Base-by-base conservation (phyloP, 306 rosid species). In the Citrullus mucosospermus region DNA sequence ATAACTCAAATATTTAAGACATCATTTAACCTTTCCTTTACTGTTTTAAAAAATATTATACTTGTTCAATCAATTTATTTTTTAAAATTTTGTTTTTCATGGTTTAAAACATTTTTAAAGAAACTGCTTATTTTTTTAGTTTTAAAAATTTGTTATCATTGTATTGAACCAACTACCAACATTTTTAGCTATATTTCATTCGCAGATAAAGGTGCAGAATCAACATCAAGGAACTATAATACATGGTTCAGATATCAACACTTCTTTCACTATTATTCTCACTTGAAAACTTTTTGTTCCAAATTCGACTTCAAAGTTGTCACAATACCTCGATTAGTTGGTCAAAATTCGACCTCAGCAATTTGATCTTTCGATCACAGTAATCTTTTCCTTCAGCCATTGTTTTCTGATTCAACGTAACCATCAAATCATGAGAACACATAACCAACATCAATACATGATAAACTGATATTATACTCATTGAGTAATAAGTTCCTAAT, bases 341-440 rank as follows among this genome's bases (percentile, higher is more conserved):
- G 75, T 95, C 97, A 17, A 91, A 95, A 85, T 95, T 95, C 1
- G 99, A 92, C 75, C 87, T 92, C 76, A 95, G 92, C 81, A 95
- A 82, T 82, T 70, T 88, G 90, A 91, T 95, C 85, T 95, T 95
- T 18, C 97, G 91, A 8, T 91, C 91, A 74, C 99, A 95, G 70
- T 95, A 95, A 69, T 95, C 93, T 71, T 92, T 90, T 41, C 97
- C 99, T 83, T 91, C 93, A 8, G 79, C 83, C 96, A 91, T 88
- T 39, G 95, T 89, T 84, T 95, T 95, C 97, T 92, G 86, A 38
- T 51, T 28, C 65, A 57, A 25, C 1, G 28, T 25, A 25, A 18
- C 65, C 65, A 65, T 28, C 9, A 1, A 58, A 78, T 75, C 69
- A 50, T 71, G 41, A 71, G 16, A 71, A 14, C 41, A 71, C 76